Evolutionary conservation across 768 basidiomycete species (phyloP).

Genomic region (Lepiota subincarnata): DNA sequence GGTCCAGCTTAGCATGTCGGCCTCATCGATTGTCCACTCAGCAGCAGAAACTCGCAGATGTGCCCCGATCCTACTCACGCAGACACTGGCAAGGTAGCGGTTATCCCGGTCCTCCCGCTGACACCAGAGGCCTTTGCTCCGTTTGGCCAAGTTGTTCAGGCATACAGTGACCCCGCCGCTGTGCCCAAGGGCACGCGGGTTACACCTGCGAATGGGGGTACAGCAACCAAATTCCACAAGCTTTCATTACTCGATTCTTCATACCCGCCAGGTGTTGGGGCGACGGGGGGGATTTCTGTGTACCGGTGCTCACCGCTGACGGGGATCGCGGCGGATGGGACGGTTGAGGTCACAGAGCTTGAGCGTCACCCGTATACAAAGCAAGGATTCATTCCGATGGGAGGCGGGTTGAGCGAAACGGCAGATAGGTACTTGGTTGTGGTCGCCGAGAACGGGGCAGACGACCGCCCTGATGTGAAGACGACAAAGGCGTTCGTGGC

Average conservation of each 20-base stretch:
- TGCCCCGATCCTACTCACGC: neutral
- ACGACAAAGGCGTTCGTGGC: constrained; percentile 83
- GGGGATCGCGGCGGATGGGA: constrained; percentile 43
- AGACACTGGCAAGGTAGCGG: constrained; percentile 15
- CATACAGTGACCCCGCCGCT: constrained; percentile 62
- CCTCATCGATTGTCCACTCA: constrained; percentile 1
- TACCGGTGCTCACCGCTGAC: constrained; percentile 68
- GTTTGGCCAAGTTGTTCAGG: constrained; percentile 91
- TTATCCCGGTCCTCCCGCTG: constrained; percentile 60
- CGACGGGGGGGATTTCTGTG: constrained; percentile 71
- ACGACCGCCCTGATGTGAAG: constrained; percentile 72
- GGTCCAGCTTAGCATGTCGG: no score
- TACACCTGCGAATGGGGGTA: constrained; percentile 84
- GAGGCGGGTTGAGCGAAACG: constrained; percentile 48
- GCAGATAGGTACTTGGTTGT: constrained; percentile 73
- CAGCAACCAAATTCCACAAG: constrained; percentile 92
- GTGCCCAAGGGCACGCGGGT: constrained; percentile 68
- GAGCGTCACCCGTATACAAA: constrained; percentile 89
- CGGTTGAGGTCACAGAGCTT: constrained; percentile 62
- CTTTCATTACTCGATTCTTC: constrained; percentile 65
- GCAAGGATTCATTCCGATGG: constrained; percentile 95
- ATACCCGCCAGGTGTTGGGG: constrained; percentile 56
- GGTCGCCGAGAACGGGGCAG: constrained; percentile 72
- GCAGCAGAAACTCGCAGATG: neutral
- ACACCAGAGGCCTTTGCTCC: constrained; percentile 84